Conservation (phyloP, 805 yeast species). For the Jamesozyma rosinii region DNA sequence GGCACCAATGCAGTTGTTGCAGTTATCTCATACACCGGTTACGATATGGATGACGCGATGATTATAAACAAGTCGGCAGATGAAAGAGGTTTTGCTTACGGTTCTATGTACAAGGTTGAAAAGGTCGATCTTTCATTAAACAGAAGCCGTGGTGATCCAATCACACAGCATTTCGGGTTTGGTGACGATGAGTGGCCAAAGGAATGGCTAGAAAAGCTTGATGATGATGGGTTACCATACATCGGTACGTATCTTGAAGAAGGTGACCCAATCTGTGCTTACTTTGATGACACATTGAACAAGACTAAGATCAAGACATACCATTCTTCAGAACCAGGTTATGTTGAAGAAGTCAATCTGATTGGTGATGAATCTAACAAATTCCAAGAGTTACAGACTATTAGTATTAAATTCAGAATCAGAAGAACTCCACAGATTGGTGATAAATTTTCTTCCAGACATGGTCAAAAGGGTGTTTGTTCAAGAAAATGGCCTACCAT, state of each 20-base stretch:
- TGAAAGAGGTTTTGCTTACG: constrained; percentile 96
- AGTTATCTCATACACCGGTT: constrained; percentile 95
- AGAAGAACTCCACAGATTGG: constrained; percentile 92
- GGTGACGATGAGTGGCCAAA: constrained; percentile 91
- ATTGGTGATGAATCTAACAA: constrained; percentile 66
- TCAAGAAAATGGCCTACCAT: constrained; percentile 96
- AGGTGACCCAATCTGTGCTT: constrained; percentile 94
- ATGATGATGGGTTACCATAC: constrained; percentile 84
- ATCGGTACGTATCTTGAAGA: constrained; percentile 83
- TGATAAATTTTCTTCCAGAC: constrained; percentile 95
- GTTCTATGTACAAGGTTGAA: constrained; percentile 92
- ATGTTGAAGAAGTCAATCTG: constrained; percentile 87
- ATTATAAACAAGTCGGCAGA: constrained; percentile 94
- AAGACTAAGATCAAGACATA: constrained; percentile 87
- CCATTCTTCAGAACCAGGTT: constrained; percentile 90
- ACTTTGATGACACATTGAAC: constrained; percentile 81
- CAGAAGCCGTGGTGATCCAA: constrained; percentile 87
- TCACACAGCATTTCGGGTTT: constrained; percentile 88
- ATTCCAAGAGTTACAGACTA: constrained; percentile 69
- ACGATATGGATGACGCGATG: constrained; percentile 99
- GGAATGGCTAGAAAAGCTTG: constrained; percentile 79
- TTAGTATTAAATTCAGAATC: constrained; percentile 82
- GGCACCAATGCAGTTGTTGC: constrained; percentile 98
- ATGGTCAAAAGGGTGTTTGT: constrained; percentile 97
- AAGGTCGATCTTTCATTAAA: constrained; percentile 71